Evolutionary conservation across 2,329 filamentous ascomycete genomes (phyloP), one percentile per base, ranked within the genome.

Genomic region (Scytalidium lignicola): DNA sequence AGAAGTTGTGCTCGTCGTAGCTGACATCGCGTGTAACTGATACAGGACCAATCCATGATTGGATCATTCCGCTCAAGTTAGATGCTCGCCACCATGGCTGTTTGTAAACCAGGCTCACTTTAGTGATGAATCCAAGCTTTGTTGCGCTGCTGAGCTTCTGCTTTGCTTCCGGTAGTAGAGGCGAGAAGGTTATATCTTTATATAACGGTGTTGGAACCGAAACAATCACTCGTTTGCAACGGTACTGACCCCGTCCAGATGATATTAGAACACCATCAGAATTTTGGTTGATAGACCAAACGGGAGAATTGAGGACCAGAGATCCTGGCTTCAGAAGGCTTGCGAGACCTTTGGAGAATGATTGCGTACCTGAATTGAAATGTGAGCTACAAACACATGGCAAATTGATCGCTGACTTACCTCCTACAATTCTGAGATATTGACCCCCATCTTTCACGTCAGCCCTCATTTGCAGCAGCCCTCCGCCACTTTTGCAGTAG

Each of bases 401-500:
- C 8, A 37, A 37, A 5, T 5, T 13, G 12, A 39, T 19, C 41
- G 22, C 13, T 15, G 17, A 21, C 29, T 10, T 41, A 55, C 55
- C 55, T 52, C 52, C 51, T 22, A 48, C 48, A 15, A 56, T 52
- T 44, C 55, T 46, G 29, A 56, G 41, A 52, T 56, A 52, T 26
- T 58, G 55, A 1, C 73, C 79, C 4, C 79, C 79, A 40, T 70
- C 56, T 49, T 75, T 73, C 19, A 65, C 58, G 55, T 82, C 78
- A 1, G 75, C 78, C 0, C 74, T 67, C 70, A 82, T 76, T 41
- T 71, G 65, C 50, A 76, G 50, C 2, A 82, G 63, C 0, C 80
- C 79, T 3, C 72, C 72, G 2, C 75, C 74, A 10, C 68, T 70
- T 54, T 72, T 74, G 67, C 73, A 75, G 63, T 82, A 80, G 56